Conservation (phyloP, 768 basidiomycete species). For the Cystofilobasidium macerans region DNA sequence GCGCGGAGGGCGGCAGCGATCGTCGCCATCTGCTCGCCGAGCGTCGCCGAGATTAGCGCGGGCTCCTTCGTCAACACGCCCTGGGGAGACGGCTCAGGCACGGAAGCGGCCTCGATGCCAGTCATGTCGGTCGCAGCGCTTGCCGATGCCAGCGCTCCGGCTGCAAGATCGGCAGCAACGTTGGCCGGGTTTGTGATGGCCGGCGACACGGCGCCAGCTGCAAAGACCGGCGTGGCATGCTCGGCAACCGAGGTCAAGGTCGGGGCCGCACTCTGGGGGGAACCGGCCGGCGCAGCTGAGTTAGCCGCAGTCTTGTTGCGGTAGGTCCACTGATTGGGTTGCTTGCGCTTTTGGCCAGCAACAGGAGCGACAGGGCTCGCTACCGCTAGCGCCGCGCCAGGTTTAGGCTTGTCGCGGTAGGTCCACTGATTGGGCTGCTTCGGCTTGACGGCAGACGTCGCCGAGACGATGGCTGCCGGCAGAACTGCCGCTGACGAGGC, state of each 20-base stretch:
- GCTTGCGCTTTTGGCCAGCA: conserved; percentile 1
- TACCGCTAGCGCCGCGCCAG: not conserved
- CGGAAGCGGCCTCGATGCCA: not conserved
- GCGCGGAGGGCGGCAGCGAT: not conserved
- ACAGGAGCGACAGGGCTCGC: not conserved
- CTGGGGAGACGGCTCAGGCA: too few species aligned
- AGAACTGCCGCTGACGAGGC: too few species aligned
- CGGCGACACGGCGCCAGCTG: not conserved
- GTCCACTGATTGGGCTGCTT: conserved; percentile 4
- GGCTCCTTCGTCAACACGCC: not conserved
- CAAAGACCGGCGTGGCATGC: not conserved
- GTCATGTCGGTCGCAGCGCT: not conserved
- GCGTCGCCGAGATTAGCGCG: not conserved
- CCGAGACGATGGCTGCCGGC: not conserved
- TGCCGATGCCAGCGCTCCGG: too few species aligned
- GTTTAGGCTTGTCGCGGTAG: not conserved
- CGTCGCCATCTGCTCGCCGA: conserved; percentile 2
- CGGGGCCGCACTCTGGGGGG: not conserved
- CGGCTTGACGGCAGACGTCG: not conserved
- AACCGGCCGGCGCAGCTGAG: not conserved
- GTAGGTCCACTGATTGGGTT: not conserved
- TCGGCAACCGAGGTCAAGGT: not conserved
- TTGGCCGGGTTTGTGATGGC: too few species aligned
- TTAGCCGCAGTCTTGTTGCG: not conserved
- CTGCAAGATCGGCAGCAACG: too few species aligned